Base-by-base conservation (phyloP, 2,329 filamentous ascomycete species). In the Colletotrichum liriopes region DNA sequence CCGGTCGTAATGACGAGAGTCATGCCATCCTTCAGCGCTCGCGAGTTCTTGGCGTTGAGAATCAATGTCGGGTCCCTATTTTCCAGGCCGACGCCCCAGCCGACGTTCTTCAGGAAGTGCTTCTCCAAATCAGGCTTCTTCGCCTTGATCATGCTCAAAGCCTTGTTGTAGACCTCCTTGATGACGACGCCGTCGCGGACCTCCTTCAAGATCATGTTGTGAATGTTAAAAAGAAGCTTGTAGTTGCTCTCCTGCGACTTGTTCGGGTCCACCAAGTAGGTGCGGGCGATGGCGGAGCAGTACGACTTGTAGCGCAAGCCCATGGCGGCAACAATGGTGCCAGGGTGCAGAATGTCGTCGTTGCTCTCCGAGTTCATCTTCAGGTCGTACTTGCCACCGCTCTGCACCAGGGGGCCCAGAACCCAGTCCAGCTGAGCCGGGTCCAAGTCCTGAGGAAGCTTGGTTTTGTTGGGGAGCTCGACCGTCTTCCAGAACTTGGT, bases 81-180 rank as follows among this genome's bases (percentile, higher is more conserved):
- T 84, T 99, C 97, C 54, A 98, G 94, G 74, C 96, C 97, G 77
- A 99, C 94, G 59, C 95, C 96, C 77, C 92, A 94, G 60, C 96
- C 96, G 47, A 98, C 92, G 75, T 94, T 97, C 84, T 97, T 98
- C 55, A 96, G 85, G 79, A 99, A 98, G 79, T 98, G 92, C 84
- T 97, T 96, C 84, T 98, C 96, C 74, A 98, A 87, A 73, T 98
- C 96, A 0, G 96, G 96, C 83, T 97, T 98, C 86, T 97, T 98
- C 61, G 93, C 89, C 80, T 92, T 95, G 78, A 99, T 89, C 63
- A 96, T 87, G 71, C 86, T 86, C 16, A 97, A 79, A 0, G 96
- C 96, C 83, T 97, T 98, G 82, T 88, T 90, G 84, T 98, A 99
- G 37, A 99, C 90, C 71, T 99, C 96, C 83, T 96, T 98, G 60